These are phyloP conservation scores for Glonium stellatum DNA, from an alignment of 495 filamentous ascomycete species.

Conservation along the genomic window DNA sequence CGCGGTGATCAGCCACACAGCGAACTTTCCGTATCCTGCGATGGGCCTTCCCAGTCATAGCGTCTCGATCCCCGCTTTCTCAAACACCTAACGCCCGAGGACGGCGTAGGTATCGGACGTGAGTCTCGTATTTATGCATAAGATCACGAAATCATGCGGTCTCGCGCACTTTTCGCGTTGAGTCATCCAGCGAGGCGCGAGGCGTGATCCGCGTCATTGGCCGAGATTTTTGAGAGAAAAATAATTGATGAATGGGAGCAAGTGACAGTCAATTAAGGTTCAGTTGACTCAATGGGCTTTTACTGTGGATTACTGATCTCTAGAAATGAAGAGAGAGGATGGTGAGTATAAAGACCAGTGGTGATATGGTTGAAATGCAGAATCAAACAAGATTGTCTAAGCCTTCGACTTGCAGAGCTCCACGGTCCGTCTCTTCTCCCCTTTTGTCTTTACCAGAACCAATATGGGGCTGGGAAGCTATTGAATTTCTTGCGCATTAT, in stretches of 20 bases:
- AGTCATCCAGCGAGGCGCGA: background rate
- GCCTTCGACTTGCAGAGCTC: background rate
- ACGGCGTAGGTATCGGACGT: background rate
- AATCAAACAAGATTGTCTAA: background rate
- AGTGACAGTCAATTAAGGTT: background rate
- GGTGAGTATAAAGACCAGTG: background rate
- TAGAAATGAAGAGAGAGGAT: background rate
- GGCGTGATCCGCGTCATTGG: background rate
- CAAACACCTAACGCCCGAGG: background rate
- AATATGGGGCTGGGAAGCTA: background rate
- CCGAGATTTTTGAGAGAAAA: background rate
- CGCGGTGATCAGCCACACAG: background rate
- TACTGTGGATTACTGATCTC: background rate
- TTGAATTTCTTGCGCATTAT: no score
- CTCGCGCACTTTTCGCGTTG: background rate
- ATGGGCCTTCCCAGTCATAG: background rate
- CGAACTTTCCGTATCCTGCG: background rate
- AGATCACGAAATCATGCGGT: slow-evolving; percentile 1
- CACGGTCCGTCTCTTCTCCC: no score
- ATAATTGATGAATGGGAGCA: background rate
- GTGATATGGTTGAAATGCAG: background rate
- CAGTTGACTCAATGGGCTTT: background rate
- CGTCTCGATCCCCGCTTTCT: background rate
- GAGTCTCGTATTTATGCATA: background rate
- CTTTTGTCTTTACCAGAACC: no score